Evolutionary conservation across 2,329 filamentous ascomycete species (phyloP).

Genomic region (Zymoseptoria passerinii): DNA sequence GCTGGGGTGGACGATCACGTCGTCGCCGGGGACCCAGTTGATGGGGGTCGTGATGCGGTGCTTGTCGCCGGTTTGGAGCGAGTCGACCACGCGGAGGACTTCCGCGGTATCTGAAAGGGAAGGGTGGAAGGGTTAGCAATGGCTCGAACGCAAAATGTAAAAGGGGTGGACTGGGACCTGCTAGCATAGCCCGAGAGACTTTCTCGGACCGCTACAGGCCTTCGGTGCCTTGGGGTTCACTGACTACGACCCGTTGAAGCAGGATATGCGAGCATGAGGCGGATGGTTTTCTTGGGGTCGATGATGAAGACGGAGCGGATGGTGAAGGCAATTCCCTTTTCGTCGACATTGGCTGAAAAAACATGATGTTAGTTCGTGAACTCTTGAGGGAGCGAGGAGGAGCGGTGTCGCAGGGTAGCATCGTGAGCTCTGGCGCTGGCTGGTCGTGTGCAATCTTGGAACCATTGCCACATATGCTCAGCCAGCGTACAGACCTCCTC

Average conservation of each 20-base stretch:
- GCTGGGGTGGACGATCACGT: conserved; percentile 54
- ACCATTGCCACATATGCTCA: not conserved
- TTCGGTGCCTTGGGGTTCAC: too few species aligned
- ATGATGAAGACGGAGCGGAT: conserved; percentile 59
- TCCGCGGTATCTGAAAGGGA: conserved; percentile 51
- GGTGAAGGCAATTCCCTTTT: conserved; percentile 51
- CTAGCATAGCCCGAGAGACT: too few species aligned
- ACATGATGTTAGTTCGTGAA: not conserved
- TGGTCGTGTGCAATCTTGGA: not conserved
- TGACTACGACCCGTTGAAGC: too few species aligned
- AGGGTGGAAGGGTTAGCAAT: not conserved
- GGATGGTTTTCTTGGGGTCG: conserved; percentile 57
- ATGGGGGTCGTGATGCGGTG: conserved; percentile 53
- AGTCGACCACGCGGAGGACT: conserved; percentile 45
- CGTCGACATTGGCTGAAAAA: conserved; percentile 46
- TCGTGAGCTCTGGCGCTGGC: not conserved
- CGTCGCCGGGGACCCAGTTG: conserved; percentile 52
- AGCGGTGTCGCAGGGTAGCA: not conserved
- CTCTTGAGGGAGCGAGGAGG: not conserved
- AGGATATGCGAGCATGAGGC: conserved; percentile 53
- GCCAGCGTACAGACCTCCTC: not conserved
- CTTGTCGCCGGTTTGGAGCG: conserved; percentile 51
- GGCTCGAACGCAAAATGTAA: too few species aligned
- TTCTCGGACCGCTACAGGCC: too few species aligned
- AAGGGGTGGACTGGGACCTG: too few species aligned